phyloP scores from a whole-genome alignment of 805 yeast species.

The Kodamaea sagamina region DNA sequence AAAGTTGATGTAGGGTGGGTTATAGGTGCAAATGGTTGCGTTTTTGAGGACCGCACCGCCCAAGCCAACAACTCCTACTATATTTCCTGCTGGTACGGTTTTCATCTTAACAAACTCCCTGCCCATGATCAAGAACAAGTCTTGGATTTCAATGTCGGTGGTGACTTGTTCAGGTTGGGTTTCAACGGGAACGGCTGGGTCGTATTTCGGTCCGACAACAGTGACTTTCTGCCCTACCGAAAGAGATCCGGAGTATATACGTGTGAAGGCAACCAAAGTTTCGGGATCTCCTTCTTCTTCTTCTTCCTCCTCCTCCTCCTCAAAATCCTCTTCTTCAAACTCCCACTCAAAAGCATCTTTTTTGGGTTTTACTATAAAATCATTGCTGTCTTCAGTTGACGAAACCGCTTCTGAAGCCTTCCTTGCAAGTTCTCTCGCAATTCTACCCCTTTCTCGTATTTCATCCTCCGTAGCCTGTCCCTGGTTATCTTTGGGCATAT shows the following conservation, averaged over 20 bases:
- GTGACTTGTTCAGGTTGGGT: slow-evolving; percentile 54
- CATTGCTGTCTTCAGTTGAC: slow-evolving; percentile 22
- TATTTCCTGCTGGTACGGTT: slow-evolving; percentile 90
- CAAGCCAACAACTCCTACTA: slow-evolving; percentile 91
- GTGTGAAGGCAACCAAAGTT: slow-evolving; percentile 80
- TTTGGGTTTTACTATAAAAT: slow-evolving; percentile 29
- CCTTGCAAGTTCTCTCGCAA: slow-evolving; percentile 66
- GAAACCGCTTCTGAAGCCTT: slow-evolving; percentile 59
- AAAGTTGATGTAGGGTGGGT: slow-evolving; percentile 65
- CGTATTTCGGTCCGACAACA: slow-evolving; percentile 84
- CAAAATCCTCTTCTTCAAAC: slow-evolving; percentile 49
- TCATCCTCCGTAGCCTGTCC: slow-evolving; percentile 52
- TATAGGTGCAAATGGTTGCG: slow-evolving; percentile 70
- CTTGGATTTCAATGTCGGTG: slow-evolving; percentile 60
- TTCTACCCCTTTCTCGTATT: slow-evolving; percentile 59
- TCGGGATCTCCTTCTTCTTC: slow-evolving; percentile 54
- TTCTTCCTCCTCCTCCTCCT: slow-evolving; percentile 47
- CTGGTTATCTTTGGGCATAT: slow-evolving; percentile 62
- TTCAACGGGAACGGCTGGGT: slow-evolving; percentile 51
- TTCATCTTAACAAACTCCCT: slow-evolving; percentile 77
- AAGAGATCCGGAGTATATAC: slow-evolving; percentile 85
- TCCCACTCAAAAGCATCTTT: slow-evolving; percentile 47
- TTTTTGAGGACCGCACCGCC: slow-evolving; percentile 80
- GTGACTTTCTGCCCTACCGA: slow-evolving; percentile 71
- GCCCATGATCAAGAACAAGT: slow-evolving; percentile 87